Evolutionary conservation across 345 rosid genomes (phyloP), one percentile per base, ranked within the genome.

Genomic region (Raphanus sativus): DNA sequence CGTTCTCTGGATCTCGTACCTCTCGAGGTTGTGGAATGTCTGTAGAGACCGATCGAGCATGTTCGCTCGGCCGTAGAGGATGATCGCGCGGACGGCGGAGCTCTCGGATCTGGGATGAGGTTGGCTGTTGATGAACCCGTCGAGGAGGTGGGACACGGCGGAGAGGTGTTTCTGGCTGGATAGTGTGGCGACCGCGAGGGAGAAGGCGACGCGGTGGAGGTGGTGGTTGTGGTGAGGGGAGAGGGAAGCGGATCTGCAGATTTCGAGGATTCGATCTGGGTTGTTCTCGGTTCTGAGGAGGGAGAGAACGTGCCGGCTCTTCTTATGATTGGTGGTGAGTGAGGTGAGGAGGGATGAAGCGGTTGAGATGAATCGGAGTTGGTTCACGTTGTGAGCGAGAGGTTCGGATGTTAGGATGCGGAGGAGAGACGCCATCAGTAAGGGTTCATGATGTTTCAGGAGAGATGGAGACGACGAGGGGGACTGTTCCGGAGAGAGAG

Each of bases 31-130:
- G 58, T 77, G 71, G 75, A 91, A 92, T 7, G 88, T 84, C 6
- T 79, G 66, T 50, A 88, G n/a, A 13, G 97, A 89, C 63, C 84
- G 89, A 17, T 87, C 85, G 38, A 87, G 54, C 99, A 91, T 91
- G 52, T 85, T 86, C 5, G 96, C 97, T 77, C 90, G 84, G 15
- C 97, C 99, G 80, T 82, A 95, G 12, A 95, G 85, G 69, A 89
- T 33, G 67, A 91, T 86, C 7, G 89, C 86, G 65, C 89, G 96
- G 61, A 83, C 77, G 3, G 83, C 81, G 78, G 86, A 91, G 5
- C 85, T 87, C 67, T 89, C 93, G 8, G 85, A 80, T 50, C 75
- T 81, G 69, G 88, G 84, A 76, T 91, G 82, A 7, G 91, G 87
- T 54, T 97, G 92, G 74, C 68, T 75, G 25, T 79, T 63, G 10